Conservation (phyloP, 768 basidiomycete genomes). For the Amanita pallidorosea region DNA sequence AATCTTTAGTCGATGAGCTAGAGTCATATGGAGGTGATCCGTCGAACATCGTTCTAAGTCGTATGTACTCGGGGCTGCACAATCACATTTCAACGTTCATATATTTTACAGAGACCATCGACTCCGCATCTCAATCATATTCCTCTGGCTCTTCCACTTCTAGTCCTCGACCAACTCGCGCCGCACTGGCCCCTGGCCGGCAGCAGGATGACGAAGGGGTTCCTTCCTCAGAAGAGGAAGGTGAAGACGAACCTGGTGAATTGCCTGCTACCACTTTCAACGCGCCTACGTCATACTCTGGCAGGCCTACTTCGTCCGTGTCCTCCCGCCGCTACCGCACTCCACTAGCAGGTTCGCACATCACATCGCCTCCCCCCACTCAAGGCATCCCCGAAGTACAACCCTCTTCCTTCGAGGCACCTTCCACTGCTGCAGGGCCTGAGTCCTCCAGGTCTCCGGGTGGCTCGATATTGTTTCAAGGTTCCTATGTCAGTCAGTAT, state of each 20-base stretch:
- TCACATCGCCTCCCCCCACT: slow-evolving; percentile 43
- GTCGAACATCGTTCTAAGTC: slow-evolving; percentile 51
- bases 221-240: slow-evolving; percentile 32
- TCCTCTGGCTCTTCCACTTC: slow-evolving; percentile 59
- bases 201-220: slow-evolving; percentile 19
- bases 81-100: not conserved
- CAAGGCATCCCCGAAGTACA: slow-evolving; percentile 51
- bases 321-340: slow-evolving; percentile 75
- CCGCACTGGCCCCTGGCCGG: not conserved
- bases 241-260: slow-evolving; percentile 36
- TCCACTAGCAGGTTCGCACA: slow-evolving; percentile 53
- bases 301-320: slow-evolving; percentile 66
- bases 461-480: slow-evolving; percentile 23
- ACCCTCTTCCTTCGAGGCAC: slow-evolving; percentile 62
- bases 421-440: slow-evolving; percentile 58
- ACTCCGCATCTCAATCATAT: slow-evolving; percentile 44
- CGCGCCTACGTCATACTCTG: slow-evolving; percentile 23
- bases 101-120: slow-evolving; percentile 26
- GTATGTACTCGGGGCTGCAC: slow-evolving; percentile 24
- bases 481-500: slow-evolving; percentile 26
- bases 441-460: slow-evolving; percentile 26
- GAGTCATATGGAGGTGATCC: slow-evolving; percentile 68
- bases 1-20: slow-evolving; percentile 65
- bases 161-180: slow-evolving; percentile 14
- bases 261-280: slow-evolving; percentile 21